A percentile compares a stretch with the other conserved stretches of the same genome.
These are phyloP conservation scores for Nicotiana sylvestris DNA, from an alignment of 257 asterid genomes.

Conservation along the genomic window DNA sequence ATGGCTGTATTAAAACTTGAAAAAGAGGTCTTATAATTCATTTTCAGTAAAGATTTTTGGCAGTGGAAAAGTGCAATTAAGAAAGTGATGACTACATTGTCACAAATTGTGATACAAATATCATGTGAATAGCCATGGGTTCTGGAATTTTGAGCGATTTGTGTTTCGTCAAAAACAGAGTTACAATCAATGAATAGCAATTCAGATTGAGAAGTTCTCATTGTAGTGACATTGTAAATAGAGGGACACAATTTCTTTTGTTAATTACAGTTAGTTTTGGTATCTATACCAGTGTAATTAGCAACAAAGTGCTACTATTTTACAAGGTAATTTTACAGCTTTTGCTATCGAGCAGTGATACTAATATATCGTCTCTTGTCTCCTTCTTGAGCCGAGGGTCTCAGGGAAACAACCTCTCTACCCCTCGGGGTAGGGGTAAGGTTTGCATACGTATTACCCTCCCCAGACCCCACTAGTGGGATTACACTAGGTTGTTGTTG, in stretches of 20 bases:
- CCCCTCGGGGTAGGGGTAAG: too few relatives aligned
- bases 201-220: not conserved
- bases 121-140: not conserved
- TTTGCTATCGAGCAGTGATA: too few relatives aligned
- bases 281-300: not conserved
- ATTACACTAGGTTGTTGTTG: too few relatives aligned
- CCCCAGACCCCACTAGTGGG: too few relatives aligned
- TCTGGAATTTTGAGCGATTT: not conserved
- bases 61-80: not conserved
- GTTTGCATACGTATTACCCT: too few relatives aligned
- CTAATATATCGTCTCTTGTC: too few relatives aligned
- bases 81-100: not conserved
- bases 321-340: not conserved
- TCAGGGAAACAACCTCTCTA: too few relatives aligned
- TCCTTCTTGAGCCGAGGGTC: too few relatives aligned
- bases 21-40: constrained; percentile 71
- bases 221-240: not conserved
- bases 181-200: not conserved
- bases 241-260: not conserved
- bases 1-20: constrained; percentile 99
- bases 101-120: not conserved
- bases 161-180: not conserved
- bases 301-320: not conserved
- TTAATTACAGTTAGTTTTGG: not conserved
- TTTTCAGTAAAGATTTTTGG: not conserved